phyloP scores from a whole-genome alignment of 805 yeast genomes.

The Ogataea sp. region DNA sequence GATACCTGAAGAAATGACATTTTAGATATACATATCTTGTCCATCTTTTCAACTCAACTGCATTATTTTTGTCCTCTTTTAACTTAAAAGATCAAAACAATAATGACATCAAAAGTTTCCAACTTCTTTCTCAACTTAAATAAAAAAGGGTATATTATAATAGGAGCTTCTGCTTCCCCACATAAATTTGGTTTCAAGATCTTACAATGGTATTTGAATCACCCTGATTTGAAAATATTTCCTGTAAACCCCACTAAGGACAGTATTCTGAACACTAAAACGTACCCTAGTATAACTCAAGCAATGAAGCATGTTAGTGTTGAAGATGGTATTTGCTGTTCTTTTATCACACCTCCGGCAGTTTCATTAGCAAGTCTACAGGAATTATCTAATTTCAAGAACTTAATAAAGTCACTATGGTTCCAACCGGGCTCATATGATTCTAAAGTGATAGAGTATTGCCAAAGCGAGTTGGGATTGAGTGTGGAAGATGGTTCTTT shows the following conservation, averaged over 20 bases:
- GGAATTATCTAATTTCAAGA: conserved; percentile 24
- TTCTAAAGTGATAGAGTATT: conserved; percentile 33
- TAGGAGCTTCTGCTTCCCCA: conserved; percentile 64
- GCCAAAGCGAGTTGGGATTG: conserved; percentile 23
- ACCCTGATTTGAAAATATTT: conserved; percentile 41
- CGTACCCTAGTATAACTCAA: not conserved
- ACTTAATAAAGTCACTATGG: conserved; percentile 55
- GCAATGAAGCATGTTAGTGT: not conserved
- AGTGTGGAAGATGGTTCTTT: conserved; percentile 17
- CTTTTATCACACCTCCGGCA: conserved; percentile 71
- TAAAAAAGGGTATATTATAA: too few relatives aligned
- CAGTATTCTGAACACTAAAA: conserved; percentile 26
- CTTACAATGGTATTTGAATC: conserved; percentile 55
- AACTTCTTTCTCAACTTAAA: too few relatives aligned
- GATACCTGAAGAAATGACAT: too few relatives aligned
- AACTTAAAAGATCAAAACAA: too few relatives aligned
- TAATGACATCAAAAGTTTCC: too few relatives aligned
- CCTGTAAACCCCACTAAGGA: conserved; percentile 57
- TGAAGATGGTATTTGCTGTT: conserved; percentile 43
- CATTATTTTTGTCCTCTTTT: too few relatives aligned
- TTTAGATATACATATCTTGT: too few relatives aligned
- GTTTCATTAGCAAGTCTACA: conserved; percentile 41
- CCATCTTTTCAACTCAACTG: too few relatives aligned
- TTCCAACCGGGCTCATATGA: conserved; percentile 79
- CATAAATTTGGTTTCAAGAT: conserved; percentile 65